phyloP scores from a whole-genome alignment of 495 filamentous ascomycete species.

The Parachaetomium inaequale region DNA sequence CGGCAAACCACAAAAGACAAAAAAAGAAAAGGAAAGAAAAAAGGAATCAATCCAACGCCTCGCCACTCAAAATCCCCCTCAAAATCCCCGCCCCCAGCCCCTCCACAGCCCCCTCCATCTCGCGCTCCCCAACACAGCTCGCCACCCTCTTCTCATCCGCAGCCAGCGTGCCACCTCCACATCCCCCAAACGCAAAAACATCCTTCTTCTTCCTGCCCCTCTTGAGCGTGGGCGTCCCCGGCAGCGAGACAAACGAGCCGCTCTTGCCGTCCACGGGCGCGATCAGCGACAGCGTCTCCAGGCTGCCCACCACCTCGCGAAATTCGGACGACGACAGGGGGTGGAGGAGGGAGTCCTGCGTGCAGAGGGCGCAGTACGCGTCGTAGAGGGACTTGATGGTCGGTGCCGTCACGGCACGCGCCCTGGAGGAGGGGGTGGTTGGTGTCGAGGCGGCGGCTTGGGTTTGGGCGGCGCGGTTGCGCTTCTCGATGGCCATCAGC shows the following conservation, averaged over 20 bases:
- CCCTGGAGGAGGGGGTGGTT: slow-evolving; percentile 23
- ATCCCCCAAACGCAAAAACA: slow-evolving; percentile 36
- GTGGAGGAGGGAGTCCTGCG: slow-evolving; percentile 75
- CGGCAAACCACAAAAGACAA: neutral
- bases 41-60: slow-evolving; percentile 40
- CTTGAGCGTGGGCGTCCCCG: slow-evolving; percentile 34
- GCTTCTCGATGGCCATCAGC: slow-evolving; percentile 73
- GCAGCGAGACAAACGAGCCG: slow-evolving; percentile 55
- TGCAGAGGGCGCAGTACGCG: slow-evolving; percentile 75
- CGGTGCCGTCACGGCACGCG: slow-evolving; percentile 48
- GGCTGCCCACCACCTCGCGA: slow-evolving; percentile 81
- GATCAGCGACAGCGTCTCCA: slow-evolving; percentile 80
- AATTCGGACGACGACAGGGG: slow-evolving; percentile 87
- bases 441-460: slow-evolving; percentile 40
- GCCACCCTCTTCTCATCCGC: slow-evolving; percentile 67
- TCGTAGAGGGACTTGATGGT: slow-evolving; percentile 76
- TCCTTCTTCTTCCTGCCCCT: slow-evolving; percentile 28
- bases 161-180: slow-evolving; percentile 32
- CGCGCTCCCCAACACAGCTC: slow-evolving; percentile 73
- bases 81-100: slow-evolving; percentile 59
- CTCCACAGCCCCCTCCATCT: slow-evolving; percentile 59
- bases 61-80: slow-evolving; percentile 51
- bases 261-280: slow-evolving; percentile 71
- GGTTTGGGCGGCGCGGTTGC: slow-evolving; percentile 57
- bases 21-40: neutral